Base-by-base conservation (phyloP, 2,329 filamentous ascomycete genomes). In the Metarhizium brunneum region DNA sequence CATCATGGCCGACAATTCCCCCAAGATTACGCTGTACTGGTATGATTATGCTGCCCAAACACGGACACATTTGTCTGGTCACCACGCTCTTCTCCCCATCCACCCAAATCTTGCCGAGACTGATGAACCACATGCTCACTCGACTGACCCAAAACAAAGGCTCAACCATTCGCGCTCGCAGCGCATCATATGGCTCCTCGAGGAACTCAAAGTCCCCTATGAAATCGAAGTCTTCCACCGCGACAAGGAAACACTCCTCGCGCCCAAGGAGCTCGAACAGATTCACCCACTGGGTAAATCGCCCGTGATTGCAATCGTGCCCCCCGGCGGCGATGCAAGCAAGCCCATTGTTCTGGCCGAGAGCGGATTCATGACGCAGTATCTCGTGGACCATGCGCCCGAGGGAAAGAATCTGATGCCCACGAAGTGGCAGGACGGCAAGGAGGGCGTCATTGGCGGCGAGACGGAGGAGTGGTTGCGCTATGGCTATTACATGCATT, bases 251-350 rank as follows among this genome's bases (percentile, higher is more conserved):
- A 80, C 86, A 55, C 79, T 76, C 63, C 76, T 88, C n/a, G 92
- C 92, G 1, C 89, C 90, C 3, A 75, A 83, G 0, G 86, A 88
- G 64, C 79, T 96, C 49, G 85, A 87, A 65, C 78, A 89, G 60
- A 73, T 95, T 42, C 90, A 96, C 65, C 87, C 90, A 0, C 78
- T 96, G 4, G 92, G 92, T 59, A 96, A 96, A 69, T 91, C 90
- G 1, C 92, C 92, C 0, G 74, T 92, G 47, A 74, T 97, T 60
- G 82, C 81, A 8, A 76, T 96, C 62, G 73, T 71, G n/a, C 67
- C 74, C 0, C 62, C 73, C 0, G 71, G 68, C 25, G 65, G 64
- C 3, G 60, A 58, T n/a, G 67, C 16, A 14, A 48, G 45, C 25
- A 51, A 79, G 61, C 74, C 79, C 2, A 64, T 82, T 11, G 80